phyloP scores from a whole-genome alignment of 495 filamentous ascomycete genomes.

The Neurospora sp. region DNA sequence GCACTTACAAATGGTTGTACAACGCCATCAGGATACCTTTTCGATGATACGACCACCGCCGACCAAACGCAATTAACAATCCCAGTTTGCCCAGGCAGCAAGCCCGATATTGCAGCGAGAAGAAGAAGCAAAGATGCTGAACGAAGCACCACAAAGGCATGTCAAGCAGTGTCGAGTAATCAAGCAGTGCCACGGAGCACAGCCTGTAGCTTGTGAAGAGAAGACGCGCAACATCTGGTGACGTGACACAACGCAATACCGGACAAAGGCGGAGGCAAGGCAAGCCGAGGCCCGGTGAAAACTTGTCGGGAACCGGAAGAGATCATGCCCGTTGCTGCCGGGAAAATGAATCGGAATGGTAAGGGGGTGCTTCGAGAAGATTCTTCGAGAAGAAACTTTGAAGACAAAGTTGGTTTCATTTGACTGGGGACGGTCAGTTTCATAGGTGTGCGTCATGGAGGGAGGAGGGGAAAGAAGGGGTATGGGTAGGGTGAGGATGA shows the following conservation, averaged over 20 bases:
- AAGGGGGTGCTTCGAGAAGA: neutral
- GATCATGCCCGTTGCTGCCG: neutral
- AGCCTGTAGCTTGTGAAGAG: neutral
- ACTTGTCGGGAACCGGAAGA: neutral
- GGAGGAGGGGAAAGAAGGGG: neutral
- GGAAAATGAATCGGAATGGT: neutral
- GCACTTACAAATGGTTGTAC: neutral
- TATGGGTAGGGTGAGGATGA: neutral
- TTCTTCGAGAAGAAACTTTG: neutral
- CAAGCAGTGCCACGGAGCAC: neutral
- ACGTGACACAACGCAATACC: neutral
- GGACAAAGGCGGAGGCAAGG: neutral
- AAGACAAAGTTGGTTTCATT: neutral
- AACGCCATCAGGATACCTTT: neutral
- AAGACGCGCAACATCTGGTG: neutral
- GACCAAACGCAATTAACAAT: neutral
- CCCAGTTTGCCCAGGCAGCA: neutral
- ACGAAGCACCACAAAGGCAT: neutral
- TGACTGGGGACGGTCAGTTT: neutral
- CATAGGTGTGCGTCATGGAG: neutral
- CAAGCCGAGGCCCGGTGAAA: neutral
- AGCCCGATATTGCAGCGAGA: neutral
- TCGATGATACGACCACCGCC: neutral
- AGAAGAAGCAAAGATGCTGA: neutral
- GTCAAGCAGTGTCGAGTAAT: neutral